Conservation (phyloP, 805 yeast species). For the Jamesozyma gamospora region DNA sequence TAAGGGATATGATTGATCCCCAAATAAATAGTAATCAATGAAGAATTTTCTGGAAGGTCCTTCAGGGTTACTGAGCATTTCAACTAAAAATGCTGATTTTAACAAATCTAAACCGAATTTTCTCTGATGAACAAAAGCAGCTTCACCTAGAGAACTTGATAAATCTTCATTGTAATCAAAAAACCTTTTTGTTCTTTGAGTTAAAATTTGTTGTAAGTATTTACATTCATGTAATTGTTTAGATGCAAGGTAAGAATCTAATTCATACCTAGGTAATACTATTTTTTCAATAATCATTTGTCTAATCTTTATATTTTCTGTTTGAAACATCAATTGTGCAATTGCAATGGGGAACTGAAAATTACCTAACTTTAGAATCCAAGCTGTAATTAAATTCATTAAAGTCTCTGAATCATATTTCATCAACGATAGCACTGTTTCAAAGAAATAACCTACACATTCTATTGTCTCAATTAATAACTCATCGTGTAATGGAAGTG, state of each 20-base stretch:
- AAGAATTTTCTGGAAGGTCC: constrained; percentile 51
- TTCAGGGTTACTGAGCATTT: constrained; percentile 47
- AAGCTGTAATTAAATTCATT: constrained; percentile 7
- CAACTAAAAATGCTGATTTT: constrained; percentile 43
- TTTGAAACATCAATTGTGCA: constrained; percentile 10
- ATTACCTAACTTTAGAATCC: constrained; percentile 6
- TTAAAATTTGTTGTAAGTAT: constrained; percentile 3
- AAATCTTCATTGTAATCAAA: constrained; percentile 2
- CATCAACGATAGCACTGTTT: not conserved
- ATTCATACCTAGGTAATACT: constrained; percentile 7
- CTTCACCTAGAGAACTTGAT: constrained; percentile 5
- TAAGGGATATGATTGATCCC: constrained; percentile 43
- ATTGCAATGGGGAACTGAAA: constrained; percentile 10
- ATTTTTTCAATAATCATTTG: constrained; percentile 8
- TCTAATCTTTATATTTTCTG: constrained; percentile 2
- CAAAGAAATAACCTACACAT: constrained; percentile 1
- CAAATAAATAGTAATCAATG: constrained; percentile 57
- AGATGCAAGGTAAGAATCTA: constrained; percentile 6
- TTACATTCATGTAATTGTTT: constrained; percentile 10
- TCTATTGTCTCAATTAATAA: constrained; percentile 1
- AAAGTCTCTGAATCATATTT: constrained; percentile 8
- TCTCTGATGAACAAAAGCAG: constrained; percentile 2
- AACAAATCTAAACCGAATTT: constrained; percentile 23
- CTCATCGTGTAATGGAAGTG: constrained; percentile 3
- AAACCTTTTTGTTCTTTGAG: constrained; percentile 1